A percentile compares a stretch with the other conserved stretches of the same genome.
Evolutionary conservation across 1,284 basidiomycete species (phyloP).

Genomic region (Apiotrichum montevideense): DNA sequence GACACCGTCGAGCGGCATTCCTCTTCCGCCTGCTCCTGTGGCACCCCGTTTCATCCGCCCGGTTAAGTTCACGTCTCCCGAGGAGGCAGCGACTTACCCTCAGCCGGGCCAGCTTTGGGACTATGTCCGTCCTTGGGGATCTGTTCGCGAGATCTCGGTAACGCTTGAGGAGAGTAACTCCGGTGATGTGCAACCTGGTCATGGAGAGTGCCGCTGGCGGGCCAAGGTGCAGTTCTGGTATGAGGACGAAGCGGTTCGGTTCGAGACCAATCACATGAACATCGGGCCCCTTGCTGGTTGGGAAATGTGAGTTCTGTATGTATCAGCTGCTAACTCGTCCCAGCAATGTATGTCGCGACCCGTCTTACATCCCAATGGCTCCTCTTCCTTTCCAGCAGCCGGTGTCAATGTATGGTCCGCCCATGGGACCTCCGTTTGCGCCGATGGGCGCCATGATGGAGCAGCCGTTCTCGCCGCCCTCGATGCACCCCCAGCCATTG

Average conservation of each 20-base stretch:
- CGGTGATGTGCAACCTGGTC: constrained; percentile 52
- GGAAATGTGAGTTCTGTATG: constrained; percentile 28
- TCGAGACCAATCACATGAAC: constrained; percentile 55
- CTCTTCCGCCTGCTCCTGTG: constrained; percentile 54
- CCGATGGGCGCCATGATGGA: background rate
- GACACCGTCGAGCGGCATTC: constrained; percentile 52
- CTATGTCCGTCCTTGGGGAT: constrained; percentile 58
- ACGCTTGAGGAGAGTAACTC: constrained; percentile 55
- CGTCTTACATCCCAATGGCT: constrained; percentile 7
- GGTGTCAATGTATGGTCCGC: background rate
- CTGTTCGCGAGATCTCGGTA: constrained; percentile 29
- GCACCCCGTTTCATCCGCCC: constrained; percentile 32
- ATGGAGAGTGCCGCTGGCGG: constrained; percentile 52
- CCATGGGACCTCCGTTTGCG: constrained; percentile 1
- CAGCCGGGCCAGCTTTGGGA: constrained; percentile 56
- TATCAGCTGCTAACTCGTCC: background rate
- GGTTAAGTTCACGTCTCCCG: constrained; percentile 2
- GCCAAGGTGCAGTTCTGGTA: constrained; percentile 80
- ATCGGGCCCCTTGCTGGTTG: constrained; percentile 25
- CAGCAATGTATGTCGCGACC: constrained; percentile 13
- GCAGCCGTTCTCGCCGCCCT: background rate
- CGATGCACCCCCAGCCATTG: background rate
- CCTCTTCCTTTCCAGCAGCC: constrained; percentile 8
- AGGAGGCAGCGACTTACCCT: background rate
- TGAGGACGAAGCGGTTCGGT: constrained; percentile 71